Conservation (phyloP, 23 red algal species). For the Gracilariopsis chorda region DNA sequence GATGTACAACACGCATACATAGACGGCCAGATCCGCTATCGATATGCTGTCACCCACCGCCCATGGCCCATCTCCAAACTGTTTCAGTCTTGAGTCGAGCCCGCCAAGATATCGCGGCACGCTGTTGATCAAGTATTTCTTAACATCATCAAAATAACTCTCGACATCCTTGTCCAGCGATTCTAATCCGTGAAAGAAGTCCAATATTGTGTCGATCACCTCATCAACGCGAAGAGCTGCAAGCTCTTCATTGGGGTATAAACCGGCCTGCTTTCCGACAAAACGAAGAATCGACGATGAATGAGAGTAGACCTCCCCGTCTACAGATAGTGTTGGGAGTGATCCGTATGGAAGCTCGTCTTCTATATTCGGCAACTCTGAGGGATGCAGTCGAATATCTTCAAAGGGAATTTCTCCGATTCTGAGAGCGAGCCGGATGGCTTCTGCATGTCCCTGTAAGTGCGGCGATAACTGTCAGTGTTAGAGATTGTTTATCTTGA, state of each 20-base stretch:
- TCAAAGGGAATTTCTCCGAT: slow-evolving; percentile 45
- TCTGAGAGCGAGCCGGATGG: slow-evolving; percentile 43
- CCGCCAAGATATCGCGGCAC: slow-evolving; percentile 39
- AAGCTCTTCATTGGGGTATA: slow-evolving; percentile 24
- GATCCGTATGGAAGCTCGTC: slow-evolving; percentile 20
- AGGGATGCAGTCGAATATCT: slow-evolving; percentile 11
- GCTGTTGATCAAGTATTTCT: slow-evolving; percentile 21
- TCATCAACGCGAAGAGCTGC: slow-evolving; percentile 50
- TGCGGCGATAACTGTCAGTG: background rate
- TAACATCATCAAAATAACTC: background rate
- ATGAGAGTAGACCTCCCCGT: slow-evolving; percentile 25
- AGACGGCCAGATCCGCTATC: slow-evolving; percentile 57
- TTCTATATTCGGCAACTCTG: background rate
- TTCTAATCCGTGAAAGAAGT: slow-evolving; percentile 3
- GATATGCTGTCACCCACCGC: slow-evolving; percentile 18
- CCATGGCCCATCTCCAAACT: slow-evolving; percentile 38
- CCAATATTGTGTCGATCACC: slow-evolving; percentile 23
- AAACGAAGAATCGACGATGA: slow-evolving; percentile 48
- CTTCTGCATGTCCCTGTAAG: slow-evolving; percentile 41
- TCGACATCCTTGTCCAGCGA: background rate
- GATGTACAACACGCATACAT: slow-evolving; percentile 24
- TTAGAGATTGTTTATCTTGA: background rate
- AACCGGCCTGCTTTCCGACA: slow-evolving; percentile 28
- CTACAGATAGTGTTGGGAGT: slow-evolving; percentile 13
- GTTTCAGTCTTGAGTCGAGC: background rate